Evolutionary conservation across 1,284 basidiomycete genomes (phyloP).

Genomic region (Malassezia sympodialis): DNA sequence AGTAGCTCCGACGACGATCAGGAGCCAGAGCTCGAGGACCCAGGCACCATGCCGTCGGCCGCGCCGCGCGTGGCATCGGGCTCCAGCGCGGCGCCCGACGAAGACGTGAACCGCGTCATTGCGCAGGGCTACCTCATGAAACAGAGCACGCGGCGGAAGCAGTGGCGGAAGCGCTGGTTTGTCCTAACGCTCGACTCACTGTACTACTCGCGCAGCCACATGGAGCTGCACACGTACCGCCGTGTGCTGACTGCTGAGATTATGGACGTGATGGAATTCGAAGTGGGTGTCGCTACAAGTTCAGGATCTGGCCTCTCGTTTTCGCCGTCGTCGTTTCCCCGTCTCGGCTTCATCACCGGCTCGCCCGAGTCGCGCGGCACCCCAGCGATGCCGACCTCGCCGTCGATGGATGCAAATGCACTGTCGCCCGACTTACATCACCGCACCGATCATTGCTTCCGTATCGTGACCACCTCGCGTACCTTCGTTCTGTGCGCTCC

Average conservation of each 20-base stretch:
- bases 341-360: not conserved
- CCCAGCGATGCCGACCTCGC: not conserved
- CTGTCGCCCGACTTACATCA: not conserved
- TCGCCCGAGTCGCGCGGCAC: not conserved
- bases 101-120: slow-evolving; percentile 39
- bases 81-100: not conserved
- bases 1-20: slow-evolving; percentile 39
- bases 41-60: slow-evolving; percentile 13
- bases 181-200: slow-evolving; percentile 47
- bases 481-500: slow-evolving; percentile 83
- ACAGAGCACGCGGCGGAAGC: slow-evolving; percentile 79
- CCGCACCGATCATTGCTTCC: slow-evolving; percentile 3
- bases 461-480: slow-evolving; percentile 74
- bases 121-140: slow-evolving; percentile 85
- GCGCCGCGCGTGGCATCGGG: not conserved
- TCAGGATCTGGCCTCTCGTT: not conserved
- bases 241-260: slow-evolving; percentile 74
- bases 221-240: slow-evolving; percentile 68
- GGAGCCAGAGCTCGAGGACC: slow-evolving; percentile 33
- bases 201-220: slow-evolving; percentile 49
- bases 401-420: not conserved
- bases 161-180: slow-evolving; percentile 72
- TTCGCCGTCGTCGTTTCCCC: not conserved
- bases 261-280: slow-evolving; percentile 80
- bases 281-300: not conserved